Evolutionary conservation across 2,329 filamentous ascomycete genomes (phyloP), one percentile per base, ranked within the genome.

Genomic region (Botrytis deweyae): DNA sequence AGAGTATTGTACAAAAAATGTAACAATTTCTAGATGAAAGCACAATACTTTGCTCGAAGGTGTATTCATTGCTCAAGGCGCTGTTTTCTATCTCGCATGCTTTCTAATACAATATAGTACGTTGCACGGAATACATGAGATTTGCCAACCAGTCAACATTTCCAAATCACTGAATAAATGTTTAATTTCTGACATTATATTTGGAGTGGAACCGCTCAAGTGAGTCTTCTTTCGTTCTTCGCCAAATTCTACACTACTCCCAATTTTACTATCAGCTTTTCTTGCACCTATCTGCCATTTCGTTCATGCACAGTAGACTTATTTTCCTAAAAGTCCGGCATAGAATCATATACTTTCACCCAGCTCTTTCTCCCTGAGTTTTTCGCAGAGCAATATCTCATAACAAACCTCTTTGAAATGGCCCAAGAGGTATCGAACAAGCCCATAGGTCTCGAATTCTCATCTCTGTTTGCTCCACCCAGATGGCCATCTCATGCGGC

Each of bases 1-100:
- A 29, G 52, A 67, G 62, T 68, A 46, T 58, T 72, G 49, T 68
- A 72, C 62, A 29, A 61, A 66, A 61, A 68, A 55, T 72, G 52
- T 72, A 72, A 69, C 44, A 42, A 69, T 72, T 72, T 49, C n/a
- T 61, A 58, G 49, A 69, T 33, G 49, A 62, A 42, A 33, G 18
- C 59, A 40, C 25, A 36, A n/a, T 40, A 18, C 42, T 29, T 44
- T 72, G 44, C 36, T 52, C n/a, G n/a, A 65, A 55, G 44, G 52
- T 33, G 42, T 55, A 18, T 42, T 20, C 16, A 52, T 29, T 55
- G 36, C 22, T 72, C 22, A 72, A 33, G 29, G 22, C 29, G 16
- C 38, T 22, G n/a, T 18, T 58, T 9, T 33, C 1, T 40, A 29
- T 42, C 55, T 58, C 16, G 18, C 25, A 58, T 69, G 3, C 36